Evolutionary conservation across 208 protist species (phyloP).

Genomic region (Naegleria fowleri): DNA sequence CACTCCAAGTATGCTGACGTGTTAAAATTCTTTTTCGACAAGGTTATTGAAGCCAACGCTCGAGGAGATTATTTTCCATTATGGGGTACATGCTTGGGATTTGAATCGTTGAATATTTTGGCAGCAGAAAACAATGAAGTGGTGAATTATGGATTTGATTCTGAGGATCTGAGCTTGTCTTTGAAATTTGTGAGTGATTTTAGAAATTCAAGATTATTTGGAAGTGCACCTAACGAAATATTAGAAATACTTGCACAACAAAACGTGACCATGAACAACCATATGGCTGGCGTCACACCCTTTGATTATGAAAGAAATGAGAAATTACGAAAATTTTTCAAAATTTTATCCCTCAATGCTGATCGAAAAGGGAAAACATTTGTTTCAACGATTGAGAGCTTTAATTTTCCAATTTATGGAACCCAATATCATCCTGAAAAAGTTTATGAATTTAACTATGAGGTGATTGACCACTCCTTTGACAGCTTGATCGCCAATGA

Average conservation of each 20-base stretch:
- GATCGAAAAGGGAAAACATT: constrained; percentile 45
- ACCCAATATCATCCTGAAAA: constrained; percentile 53
- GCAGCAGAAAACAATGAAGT: constrained; percentile 34
- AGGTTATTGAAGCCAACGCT: not conserved
- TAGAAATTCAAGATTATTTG: constrained; percentile 6
- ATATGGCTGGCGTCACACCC: constrained; percentile 34
- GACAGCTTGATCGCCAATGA: constrained; percentile 40
- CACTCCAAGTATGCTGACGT: constrained; percentile 8
- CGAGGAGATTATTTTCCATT: constrained; percentile 53
- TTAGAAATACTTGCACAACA: constrained; percentile 7
- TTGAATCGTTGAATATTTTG: constrained; percentile 49
- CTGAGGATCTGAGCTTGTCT: constrained; percentile 37
- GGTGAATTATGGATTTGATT: constrained; percentile 24
- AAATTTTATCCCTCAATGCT: constrained; percentile 44
- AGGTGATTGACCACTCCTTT: constrained; percentile 49
- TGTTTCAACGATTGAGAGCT: constrained; percentile 46
- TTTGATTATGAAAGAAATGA: constrained; percentile 10
- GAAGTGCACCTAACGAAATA: not conserved
- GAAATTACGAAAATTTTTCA: constrained; percentile 37
- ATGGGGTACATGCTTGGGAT: constrained; percentile 55
- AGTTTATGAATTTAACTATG: constrained; percentile 43
- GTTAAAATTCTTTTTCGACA: constrained; percentile 30
- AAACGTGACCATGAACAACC: constrained; percentile 28
- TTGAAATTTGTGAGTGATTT: constrained; percentile 30
- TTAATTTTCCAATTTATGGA: constrained; percentile 48